Percentiles rank a stretch among this genome's conserved stretches.
Conservation (phyloP, 148 eudicot species). For the Oxyria digyna region DNA sequence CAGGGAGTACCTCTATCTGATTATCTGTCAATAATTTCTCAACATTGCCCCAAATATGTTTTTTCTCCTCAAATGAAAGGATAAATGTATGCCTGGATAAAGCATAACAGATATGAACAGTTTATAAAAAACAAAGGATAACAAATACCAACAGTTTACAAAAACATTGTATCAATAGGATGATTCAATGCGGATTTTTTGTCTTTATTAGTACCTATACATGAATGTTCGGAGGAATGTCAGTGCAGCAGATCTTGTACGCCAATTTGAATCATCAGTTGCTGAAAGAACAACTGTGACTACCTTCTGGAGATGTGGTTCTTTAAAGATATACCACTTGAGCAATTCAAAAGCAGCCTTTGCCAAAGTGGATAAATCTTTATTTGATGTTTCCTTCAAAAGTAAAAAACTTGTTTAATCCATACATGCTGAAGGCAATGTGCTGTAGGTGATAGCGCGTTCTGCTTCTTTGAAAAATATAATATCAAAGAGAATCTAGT, state of each 20-base stretch:
- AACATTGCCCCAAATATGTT: slow-evolving; percentile 74
- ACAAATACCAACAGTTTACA: neutral
- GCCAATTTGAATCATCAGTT: slow-evolving; percentile 90
- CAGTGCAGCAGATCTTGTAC: slow-evolving; percentile 91
- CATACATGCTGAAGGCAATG: neutral
- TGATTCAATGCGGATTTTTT: neutral
- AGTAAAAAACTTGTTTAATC: slow-evolving; percentile 1
- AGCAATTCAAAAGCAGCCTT: slow-evolving; percentile 93
- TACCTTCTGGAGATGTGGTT: slow-evolving; percentile 62
- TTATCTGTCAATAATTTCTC: slow-evolving; percentile 69
- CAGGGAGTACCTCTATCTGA: slow-evolving; percentile 82
- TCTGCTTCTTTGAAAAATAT: neutral
- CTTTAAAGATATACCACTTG: slow-evolving; percentile 69
- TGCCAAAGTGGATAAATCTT: slow-evolving; percentile 84
- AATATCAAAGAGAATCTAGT: neutral
- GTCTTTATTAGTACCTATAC: slow-evolving; percentile 65
- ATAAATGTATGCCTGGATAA: slow-evolving; percentile 65
- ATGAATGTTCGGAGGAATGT: slow-evolving; percentile 84
- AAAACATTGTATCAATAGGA: neutral
- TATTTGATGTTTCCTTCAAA: slow-evolving; percentile 86
- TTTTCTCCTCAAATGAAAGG: slow-evolving; percentile 54
- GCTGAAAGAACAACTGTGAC: slow-evolving; percentile 63
- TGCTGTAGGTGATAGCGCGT: too few species aligned
- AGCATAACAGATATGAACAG: neutral
- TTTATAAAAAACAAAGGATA: slow-evolving; percentile 5